Evolutionary conservation across 805 yeast species (phyloP).

Genomic region (Tetrapisispora taiwanensis): DNA sequence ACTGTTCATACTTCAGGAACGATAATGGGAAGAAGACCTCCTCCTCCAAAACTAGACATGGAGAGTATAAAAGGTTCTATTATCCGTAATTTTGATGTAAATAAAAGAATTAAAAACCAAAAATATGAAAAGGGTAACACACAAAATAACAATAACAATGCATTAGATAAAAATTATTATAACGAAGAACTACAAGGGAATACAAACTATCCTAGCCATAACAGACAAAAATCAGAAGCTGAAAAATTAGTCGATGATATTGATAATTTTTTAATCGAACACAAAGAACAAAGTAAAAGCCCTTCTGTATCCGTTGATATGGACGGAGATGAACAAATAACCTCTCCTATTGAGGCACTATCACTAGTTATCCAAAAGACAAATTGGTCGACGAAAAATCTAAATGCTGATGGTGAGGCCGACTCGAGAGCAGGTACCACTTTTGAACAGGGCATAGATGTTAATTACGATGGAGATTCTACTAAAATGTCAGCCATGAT

Average conservation of each 20-base stretch:
- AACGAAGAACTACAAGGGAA: neutral
- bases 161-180: too few species aligned
- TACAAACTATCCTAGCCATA: neutral
- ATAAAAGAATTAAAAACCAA: neutral
- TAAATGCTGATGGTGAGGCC: neutral
- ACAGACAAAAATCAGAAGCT: constrained; percentile 24
- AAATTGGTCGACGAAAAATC: neutral
- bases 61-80: neutral
- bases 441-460: neutral
- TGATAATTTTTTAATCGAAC: constrained; percentile 18
- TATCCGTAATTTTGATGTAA: too few species aligned
- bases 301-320: neutral
- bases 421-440: neutral
- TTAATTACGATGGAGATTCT: neutral
- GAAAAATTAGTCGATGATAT: constrained; percentile 28
- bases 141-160: neutral
- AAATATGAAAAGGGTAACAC: neutral
- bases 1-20: neutral
- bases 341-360: neutral
- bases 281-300: constrained; percentile 6
- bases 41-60: constrained; percentile 8
- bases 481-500: neutral
- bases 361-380: neutral
- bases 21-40: constrained; percentile 5
- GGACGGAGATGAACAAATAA: neutral